Evolutionary conservation across 176 grass and related monocot genomes (phyloP), one percentile per base, ranked within the genome.

Genomic region (Eremochloa ophiuroides): DNA sequence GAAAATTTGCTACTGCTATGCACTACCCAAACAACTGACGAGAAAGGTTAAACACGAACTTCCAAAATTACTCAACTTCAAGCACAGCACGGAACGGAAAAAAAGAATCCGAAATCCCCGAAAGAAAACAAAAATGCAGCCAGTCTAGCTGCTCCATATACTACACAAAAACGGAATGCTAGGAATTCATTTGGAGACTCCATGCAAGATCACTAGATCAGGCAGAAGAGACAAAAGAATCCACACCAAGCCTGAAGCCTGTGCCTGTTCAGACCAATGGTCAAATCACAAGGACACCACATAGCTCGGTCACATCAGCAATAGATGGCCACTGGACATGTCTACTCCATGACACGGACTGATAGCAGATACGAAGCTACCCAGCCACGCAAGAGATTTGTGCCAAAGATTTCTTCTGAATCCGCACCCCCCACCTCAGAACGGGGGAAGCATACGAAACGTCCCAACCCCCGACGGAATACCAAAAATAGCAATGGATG

Each of bases 351-450:
- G 20, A 34, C 2, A n/a, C 2, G 51, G 42, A 73, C 58, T 11
- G 65, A 18, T 20, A 26, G 6, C 40, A 14, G 68, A 42, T 38
- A 26, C 25, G 55, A 73, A 62, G 69, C 23, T 8, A 41, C 22
- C 3, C 13, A 27, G 34, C 22, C 63, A 37, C 74, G 86, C 75
- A 83, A 74, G 58, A 71, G 68, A 74, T 73, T 50, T 74, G 68
- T 17, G 23, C 68, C 9, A 47, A 66, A 71, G 59, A 74, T 74
- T 50, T 74, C 12, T 11, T 39, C 31, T 27, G 43, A 74, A 66
- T 76, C n/a, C n/a, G n/a, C n/a, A n/a, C n/a, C n/a, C n/a, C n/a
- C n/a, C n/a, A n/a, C n/a, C n/a, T n/a, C n/a, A n/a, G n/a, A 46
- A 25, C 44, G 59, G 62, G 62, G 59, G 59, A 66, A 10, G 60